Base-by-base conservation (phyloP, 768 basidiomycete genomes). In the Sarcodon sp. region DNA sequence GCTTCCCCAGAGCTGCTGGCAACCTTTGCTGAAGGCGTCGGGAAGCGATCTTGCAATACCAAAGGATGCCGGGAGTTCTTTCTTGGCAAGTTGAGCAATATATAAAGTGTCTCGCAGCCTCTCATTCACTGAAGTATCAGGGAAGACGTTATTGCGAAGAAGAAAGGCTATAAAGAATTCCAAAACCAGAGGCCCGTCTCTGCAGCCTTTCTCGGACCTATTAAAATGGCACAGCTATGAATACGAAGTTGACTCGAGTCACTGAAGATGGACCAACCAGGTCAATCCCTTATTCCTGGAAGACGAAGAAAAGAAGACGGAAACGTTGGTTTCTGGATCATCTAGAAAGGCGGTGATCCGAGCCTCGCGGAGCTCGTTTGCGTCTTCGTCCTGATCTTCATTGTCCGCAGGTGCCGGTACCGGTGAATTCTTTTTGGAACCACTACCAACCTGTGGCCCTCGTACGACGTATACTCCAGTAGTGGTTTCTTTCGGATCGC, bases 241-340 rank as follows among this genome's bases (percentile, higher is more conserved):
- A 44, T 35, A 48, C 44, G n/a, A 4, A 15, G 18, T 47, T 47
- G 45, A 36, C 32, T 6, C 43, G 43, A 46, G 33, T 31, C 52
- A 13, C 45, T 5, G n/a, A 11, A 33, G 35, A 12, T 9, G 8
- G 7, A 57, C 70, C n/a, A 50, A 84, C 85, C 80, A 87, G 47
- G 79, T 71, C 43, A 84, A 69, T 21, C 87, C 87, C 49, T 77
- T 75, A 47, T 77, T 72, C 34, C 76, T 69, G 64, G 79, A 80
- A 54, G 77, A 73, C 4, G 82, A 82, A 0, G 83, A 82, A 50
- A 89, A 66, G 61, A 87, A 89, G 15, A 85, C 68, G 48, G 68
- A 76, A 47, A 81, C 63, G 32, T 67, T 61, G 7, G 59, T 61
- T 53, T 78, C 82, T 0, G 87, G 83, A 48, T 84, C 69, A 35